These are phyloP conservation scores for Coelastrella sp. DNA, from an alignment of 139 green algal genomes.

Conservation along the genomic window DNA sequence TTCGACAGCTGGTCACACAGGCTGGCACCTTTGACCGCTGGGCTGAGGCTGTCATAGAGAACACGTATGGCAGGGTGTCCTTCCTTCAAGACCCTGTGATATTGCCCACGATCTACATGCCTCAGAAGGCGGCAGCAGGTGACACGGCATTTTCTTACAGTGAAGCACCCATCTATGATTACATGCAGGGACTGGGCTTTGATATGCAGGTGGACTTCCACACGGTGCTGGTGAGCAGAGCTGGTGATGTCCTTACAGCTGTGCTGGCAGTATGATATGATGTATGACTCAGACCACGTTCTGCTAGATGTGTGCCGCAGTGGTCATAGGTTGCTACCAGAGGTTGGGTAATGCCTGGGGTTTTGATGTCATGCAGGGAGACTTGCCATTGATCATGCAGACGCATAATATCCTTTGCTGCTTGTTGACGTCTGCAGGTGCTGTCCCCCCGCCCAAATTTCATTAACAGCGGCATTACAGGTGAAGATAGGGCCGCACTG, in stretches of 20 bases:
- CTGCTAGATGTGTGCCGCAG: too few relatives aligned
- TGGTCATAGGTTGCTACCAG: too few relatives aligned
- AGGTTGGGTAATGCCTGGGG: too few relatives aligned
- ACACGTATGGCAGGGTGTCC: slow-evolving; percentile 65
- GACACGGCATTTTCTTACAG: slow-evolving; percentile 55
- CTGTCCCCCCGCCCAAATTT: slow-evolving; percentile 44
- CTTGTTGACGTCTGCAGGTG: slow-evolving; percentile 35
- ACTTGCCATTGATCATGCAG: neutral
- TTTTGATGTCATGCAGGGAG: neutral
- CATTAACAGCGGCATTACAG: slow-evolving; percentile 47
- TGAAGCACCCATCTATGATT: slow-evolving; percentile 34
- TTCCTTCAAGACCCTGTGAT: slow-evolving; percentile 55
- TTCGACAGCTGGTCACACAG: slow-evolving; percentile 45
- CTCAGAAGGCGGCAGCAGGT: slow-evolving; percentile 7
- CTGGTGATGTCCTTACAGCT: neutral
- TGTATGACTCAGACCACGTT: too few relatives aligned
- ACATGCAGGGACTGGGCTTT: slow-evolving; percentile 40
- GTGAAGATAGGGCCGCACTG: neutral
- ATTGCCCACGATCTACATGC: slow-evolving; percentile 45
- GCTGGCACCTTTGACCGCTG: slow-evolving; percentile 33
- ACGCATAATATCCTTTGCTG: neutral
- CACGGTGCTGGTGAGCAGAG: slow-evolving; percentile 44
- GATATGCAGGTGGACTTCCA: slow-evolving; percentile 45
- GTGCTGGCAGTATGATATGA: too few relatives aligned
- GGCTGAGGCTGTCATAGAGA: slow-evolving; percentile 52